Conservation (phyloP, 306 rosid species). For the Lithocarpus polystachyus region DNA sequence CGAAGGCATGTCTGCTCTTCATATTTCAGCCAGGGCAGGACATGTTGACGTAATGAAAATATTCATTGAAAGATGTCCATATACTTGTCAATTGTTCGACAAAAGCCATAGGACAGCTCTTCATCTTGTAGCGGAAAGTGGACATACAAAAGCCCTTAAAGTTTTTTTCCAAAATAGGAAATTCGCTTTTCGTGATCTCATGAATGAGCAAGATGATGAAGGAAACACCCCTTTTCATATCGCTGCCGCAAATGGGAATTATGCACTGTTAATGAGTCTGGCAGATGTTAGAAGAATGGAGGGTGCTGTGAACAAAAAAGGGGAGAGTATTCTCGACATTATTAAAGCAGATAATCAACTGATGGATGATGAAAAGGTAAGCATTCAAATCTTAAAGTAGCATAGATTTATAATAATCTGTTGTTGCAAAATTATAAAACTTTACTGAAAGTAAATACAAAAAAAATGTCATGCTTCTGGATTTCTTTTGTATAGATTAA, state of each 20-base stretch:
- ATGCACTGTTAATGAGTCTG: background rate
- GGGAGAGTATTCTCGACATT: background rate
- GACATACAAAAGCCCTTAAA: background rate
- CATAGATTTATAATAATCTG: no score
- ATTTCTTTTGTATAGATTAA: no score
- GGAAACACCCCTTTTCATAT: background rate
- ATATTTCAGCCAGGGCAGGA: background rate
- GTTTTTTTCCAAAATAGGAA: background rate
- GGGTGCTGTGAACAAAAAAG: background rate
- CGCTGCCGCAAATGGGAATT: background rate
- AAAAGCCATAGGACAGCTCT: background rate
- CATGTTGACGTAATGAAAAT: background rate
- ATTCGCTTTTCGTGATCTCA: background rate
- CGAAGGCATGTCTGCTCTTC: constrained; percentile 10
- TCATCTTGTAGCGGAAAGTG: background rate
- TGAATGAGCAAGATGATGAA: background rate
- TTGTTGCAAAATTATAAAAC: no score
- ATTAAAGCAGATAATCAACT: no score
- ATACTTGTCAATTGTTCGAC: background rate
- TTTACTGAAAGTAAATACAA: no score
- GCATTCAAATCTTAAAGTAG: no score
- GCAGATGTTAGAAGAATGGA: background rate
- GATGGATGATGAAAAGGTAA: no score
- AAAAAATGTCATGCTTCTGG: no score
- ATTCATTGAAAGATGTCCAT: background rate